phyloP scores from a whole-genome alignment of 2,329 filamentous ascomycete genomes.

The Stagonosporopsis chrysanthemi region DNA sequence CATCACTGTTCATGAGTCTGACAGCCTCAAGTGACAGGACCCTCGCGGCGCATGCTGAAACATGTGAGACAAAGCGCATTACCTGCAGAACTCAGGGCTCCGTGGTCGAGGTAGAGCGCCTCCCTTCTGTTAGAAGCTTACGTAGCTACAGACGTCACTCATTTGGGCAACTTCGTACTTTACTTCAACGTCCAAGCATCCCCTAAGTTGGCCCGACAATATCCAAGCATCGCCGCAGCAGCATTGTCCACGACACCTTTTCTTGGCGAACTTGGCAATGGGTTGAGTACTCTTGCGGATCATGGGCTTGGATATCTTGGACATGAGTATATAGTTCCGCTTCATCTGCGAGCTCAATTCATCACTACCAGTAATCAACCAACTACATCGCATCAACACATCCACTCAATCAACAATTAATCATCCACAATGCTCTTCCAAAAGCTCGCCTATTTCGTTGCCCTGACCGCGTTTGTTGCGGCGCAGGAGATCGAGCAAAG shows the following conservation, averaged over 20 bases:
- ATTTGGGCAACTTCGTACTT: conserved; percentile 6
- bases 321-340: conserved; percentile 8
- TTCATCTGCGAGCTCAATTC: not conserved
- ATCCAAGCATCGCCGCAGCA: conserved; percentile 5
- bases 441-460: conserved; percentile 35
- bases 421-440: conserved; percentile 31
- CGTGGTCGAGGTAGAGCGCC: conserved; percentile 2
- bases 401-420: not conserved
- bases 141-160: not conserved
- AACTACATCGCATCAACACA: not conserved
- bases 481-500: conserved; percentile 41
- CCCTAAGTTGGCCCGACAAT: not conserved
- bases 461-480: conserved; percentile 29
- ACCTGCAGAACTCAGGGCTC: conserved; percentile 10
- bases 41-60: conserved; percentile 1
- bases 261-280: conserved; percentile 7
- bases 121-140: not conserved
- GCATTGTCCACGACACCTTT: not conserved
- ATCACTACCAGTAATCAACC: not conserved
- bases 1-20: not conserved
- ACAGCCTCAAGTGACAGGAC: not conserved
- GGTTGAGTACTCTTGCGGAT: not conserved
- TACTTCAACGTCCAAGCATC: conserved; percentile 11
- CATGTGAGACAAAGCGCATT: conserved; percentile 3
- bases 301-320: not conserved